Evolutionary conservation across 192 early-diverging fungal genomes (phyloP), one percentile per base, ranked within the genome.

Genomic region (Coemansia sp.): DNA sequence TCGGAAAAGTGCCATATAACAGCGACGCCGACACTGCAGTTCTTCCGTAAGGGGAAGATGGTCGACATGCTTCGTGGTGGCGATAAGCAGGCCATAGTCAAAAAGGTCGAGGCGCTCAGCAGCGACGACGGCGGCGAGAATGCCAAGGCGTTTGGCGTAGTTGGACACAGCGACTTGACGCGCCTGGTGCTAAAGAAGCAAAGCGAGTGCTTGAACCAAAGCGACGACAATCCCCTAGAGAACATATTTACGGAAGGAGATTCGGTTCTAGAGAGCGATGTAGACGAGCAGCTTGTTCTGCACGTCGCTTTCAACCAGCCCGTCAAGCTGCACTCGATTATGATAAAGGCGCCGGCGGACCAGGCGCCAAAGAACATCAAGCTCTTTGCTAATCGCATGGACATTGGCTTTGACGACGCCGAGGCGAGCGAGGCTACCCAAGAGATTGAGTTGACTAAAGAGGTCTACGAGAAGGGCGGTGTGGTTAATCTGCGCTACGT

Each of bases 251-350:
- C 87, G 15, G 85, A 86, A 36, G 89, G 88, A 58, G 88, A 87
- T 11, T 75, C 85, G 2, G 89, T 79, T 47, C 71, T 98, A 49
- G 92, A 98, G 73, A 92, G 89, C 77, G 96, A 98, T 82, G 93
- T 94, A 1, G 96, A 98, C 74, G 96, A 97, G 85, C 96, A 98
- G 67, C 77, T 98, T 43, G 90, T 98, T 39, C 85, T 97, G 36
- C 86, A 86, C 27, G 77, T 98, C 54, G 87, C 91, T 22, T 98
- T 98, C 71, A 95, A 92, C 74, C 94, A 96, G 85, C 68, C 81
- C 59, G 76, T 89, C 43, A 87, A 89, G 82, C 73, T 84, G 25
- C 83, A 87, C 57, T 86, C 85, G 11, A 66, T 89, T 36, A 86
- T 86, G 74, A 54, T 89, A 22, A 75, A 75, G 62, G 86, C 82